Evolutionary conservation across 1,284 basidiomycete species (phyloP).

Genomic region (Cutaneotrichosporon sp.): DNA sequence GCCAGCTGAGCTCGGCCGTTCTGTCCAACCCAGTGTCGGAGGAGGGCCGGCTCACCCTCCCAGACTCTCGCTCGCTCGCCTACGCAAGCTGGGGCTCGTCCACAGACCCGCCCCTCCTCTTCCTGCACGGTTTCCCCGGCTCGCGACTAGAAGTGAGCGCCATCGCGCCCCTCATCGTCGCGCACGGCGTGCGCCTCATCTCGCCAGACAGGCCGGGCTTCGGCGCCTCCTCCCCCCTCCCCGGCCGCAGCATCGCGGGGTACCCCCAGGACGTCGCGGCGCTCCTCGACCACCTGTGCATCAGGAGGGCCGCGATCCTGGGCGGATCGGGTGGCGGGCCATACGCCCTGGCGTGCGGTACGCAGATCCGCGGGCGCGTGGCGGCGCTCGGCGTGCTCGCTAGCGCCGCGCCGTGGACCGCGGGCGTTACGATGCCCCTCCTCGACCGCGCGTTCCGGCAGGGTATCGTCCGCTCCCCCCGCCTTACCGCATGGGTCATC

Average conservation of each 20-base stretch:
- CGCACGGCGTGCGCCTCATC: constrained; percentile 10
- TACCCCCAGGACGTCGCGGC: constrained; percentile 11
- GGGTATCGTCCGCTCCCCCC: not conserved
- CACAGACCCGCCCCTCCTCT: constrained; percentile 8
- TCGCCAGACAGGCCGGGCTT: constrained; percentile 24
- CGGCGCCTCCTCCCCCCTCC: constrained; percentile 10
- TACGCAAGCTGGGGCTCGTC: constrained; percentile 14
- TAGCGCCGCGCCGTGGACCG: constrained; percentile 18
- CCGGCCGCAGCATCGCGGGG: not conserved
- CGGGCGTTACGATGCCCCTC: not conserved
- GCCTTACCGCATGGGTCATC: not conserved
- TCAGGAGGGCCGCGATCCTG: constrained; percentile 1
- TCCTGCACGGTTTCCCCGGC: constrained; percentile 21
- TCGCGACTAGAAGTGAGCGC: constrained; percentile 18
- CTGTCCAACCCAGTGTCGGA: not conserved
- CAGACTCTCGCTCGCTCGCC: constrained; percentile 11
- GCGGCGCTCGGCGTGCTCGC: constrained; percentile 14
- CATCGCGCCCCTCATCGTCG: not conserved
- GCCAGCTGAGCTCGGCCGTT: no score
- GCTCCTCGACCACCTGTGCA: constrained; percentile 11
- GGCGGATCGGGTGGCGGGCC: constrained; percentile 22
- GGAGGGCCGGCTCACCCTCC: constrained; percentile 8
- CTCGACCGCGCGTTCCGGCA: not conserved
- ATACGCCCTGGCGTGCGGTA: constrained; percentile 19
- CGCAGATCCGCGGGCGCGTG: not conserved